phyloP scores from a whole-genome alignment of 1,284 basidiomycete genomes.

The Cryptococcus wingfieldii region DNA sequence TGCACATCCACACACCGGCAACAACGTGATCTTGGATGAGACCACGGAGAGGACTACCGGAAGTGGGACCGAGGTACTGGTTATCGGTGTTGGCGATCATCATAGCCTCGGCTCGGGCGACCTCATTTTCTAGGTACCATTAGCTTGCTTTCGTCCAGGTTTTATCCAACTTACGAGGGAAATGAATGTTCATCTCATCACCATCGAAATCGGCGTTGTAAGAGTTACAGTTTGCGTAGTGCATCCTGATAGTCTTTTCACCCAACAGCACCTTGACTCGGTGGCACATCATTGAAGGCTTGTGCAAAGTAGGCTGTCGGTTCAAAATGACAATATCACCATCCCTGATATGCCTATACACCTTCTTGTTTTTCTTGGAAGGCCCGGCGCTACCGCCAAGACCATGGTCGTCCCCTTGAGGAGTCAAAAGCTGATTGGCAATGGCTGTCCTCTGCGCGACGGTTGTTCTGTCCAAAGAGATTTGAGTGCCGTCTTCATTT shows the following conservation, averaged over 20 bases:
- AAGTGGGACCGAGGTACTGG: slow-evolving; percentile 97
- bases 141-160: slow-evolving; percentile 56
- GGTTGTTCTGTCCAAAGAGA: slow-evolving; percentile 77
- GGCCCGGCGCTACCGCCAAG: slow-evolving; percentile 56
- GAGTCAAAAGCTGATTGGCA: slow-evolving; percentile 94
- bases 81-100: slow-evolving; percentile 98
- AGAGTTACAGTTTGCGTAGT: slow-evolving; percentile 99
- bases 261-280: slow-evolving; percentile 86
- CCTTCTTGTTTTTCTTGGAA: slow-evolving; percentile 86
- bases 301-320: slow-evolving; percentile 97
- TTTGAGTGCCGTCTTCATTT: slow-evolving; percentile 85
- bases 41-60: slow-evolving; percentile 94
- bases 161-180: slow-evolving; percentile 67
- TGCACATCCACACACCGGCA: slow-evolving; percentile 98
- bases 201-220: slow-evolving; percentile 99
- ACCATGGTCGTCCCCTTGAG: slow-evolving; percentile 66
- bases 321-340: slow-evolving; percentile 96
- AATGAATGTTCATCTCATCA: slow-evolving; percentile 99
- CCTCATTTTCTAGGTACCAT: slow-evolving; percentile 82
- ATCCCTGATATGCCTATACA: slow-evolving; percentile 89
- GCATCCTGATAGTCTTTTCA: slow-evolving; percentile 99
- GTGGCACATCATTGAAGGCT: slow-evolving; percentile 99
- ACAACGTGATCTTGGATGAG: slow-evolving; percentile 99
- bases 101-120: slow-evolving; percentile 89
- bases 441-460: slow-evolving; percentile 88